Evolutionary conservation across 495 filamentous ascomycete genomes (phyloP).

Genomic region (Durotheca rogersii): DNA sequence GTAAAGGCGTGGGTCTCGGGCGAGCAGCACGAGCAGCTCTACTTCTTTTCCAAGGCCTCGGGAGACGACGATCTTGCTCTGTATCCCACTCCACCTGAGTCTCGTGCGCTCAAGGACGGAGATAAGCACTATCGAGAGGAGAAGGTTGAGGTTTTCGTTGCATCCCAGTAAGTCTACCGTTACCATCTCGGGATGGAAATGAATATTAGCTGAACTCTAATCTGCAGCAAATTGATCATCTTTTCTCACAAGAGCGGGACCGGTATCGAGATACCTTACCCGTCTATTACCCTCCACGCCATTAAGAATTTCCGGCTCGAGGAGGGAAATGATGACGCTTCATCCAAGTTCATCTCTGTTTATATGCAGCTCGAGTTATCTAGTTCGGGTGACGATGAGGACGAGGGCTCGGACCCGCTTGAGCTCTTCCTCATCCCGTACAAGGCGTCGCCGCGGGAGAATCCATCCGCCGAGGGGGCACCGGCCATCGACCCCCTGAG

Average conservation of each 20-base stretch:
- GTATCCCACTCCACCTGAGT: slow-evolving; percentile 37
- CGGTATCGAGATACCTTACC: slow-evolving; percentile 84
- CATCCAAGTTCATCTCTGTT: slow-evolving; percentile 44
- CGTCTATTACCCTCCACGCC: slow-evolving; percentile 83
- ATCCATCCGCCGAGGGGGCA: slow-evolving; percentile 9
- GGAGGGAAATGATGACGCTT: slow-evolving; percentile 27
- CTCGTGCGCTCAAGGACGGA: slow-evolving; percentile 31
- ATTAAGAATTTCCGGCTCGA: slow-evolving; percentile 60
- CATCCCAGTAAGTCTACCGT: slow-evolving; percentile 64
- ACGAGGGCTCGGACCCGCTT: slow-evolving; percentile 68
- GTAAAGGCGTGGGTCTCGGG: slow-evolving; percentile 59
- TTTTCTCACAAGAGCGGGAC: slow-evolving; percentile 59
- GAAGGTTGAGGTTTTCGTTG: slow-evolving; percentile 73
- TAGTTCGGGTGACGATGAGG: slow-evolving; percentile 54
- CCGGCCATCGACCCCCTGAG: slow-evolving; percentile 29
- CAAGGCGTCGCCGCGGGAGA: slow-evolving; percentile 10
- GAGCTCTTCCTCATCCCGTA: slow-evolving; percentile 73
- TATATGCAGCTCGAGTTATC: slow-evolving; percentile 77
- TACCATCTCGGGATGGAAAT: background rate
- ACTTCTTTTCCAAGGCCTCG: slow-evolving; percentile 48
- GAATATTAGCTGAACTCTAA: slow-evolving; percentile 13
- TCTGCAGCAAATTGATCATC: slow-evolving; percentile 66
- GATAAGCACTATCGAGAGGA: slow-evolving; percentile 41
- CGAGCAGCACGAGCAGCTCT: slow-evolving; percentile 46
- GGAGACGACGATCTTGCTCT: slow-evolving; percentile 29